Base-by-base conservation (phyloP, 169 alveolate genomes). In the Plasmodium billcollinsi region DNA sequence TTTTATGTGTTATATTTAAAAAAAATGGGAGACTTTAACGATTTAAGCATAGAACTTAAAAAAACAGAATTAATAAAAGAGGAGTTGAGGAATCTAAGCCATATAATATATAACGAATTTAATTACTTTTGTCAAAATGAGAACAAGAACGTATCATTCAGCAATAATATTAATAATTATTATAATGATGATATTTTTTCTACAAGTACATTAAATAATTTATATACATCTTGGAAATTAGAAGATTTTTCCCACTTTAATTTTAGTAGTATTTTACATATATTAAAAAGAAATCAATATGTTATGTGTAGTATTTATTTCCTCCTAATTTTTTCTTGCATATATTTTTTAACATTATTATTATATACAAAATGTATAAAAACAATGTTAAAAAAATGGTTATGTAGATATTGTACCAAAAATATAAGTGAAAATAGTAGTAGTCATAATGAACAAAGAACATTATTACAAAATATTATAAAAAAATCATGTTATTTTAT, bases 191-290 rank as follows among this genome's bases (percentile, higher is more conserved):
- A 63, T 39, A 54, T 63, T 3, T 75, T 75, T 3, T 47, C 74
- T 9, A 62, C 24, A 39, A 75, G 69, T 54, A 20, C 7, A 26
- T 75, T 66, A 29, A 75, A 33, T 8, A 15, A 4, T 54, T 11
- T 75, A 21, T 63, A 62, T 54, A 8, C 89, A 7, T 75, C 89
- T n/a, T 75, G 89, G 89, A 75, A 71, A 56, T 63, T 75, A 74
- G 89, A 75, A 24, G 89, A 75, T 21, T 65, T 75, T 11, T 9
- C 74, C 3, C 45, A 69, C 5, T 18, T 75, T 50, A 18, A 75
- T 24, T 3, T 47, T 0, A 58, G 6, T 18, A 63, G 65, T 18
- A 39, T 63, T 3, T 20, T 75, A 7, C 26, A 39, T 6, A 75
- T 75, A 29, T 15, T 75, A 8, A 65, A 39, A 49, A 75, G 89